Base-by-base conservation (phyloP, 352 stramenopile species). In the Globisporangium cystogenes region DNA sequence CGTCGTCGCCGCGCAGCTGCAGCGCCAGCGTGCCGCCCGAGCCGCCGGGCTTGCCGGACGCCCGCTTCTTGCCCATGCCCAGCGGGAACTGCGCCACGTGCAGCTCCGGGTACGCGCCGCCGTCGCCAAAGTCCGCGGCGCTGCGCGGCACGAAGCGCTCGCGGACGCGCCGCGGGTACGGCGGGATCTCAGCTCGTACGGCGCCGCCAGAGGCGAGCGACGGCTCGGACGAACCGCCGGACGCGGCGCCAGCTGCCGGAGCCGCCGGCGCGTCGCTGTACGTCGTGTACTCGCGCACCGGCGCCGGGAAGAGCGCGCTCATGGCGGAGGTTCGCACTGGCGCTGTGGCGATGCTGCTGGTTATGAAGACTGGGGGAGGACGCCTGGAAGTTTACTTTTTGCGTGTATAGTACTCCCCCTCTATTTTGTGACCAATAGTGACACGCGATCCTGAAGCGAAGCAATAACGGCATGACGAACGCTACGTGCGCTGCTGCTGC, bases 41-140 rank as follows among this genome's bases (percentile, higher is more conserved):
- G 5, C 39, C 21, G 6, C 37, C 39, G 21, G 44, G 51, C 2
- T 40, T 43, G 20, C 20, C 23, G 1, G 41, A 23, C 2, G 21
- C 31, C 62, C 95, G 85, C 53, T 89, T 88, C 45, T 90, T 90
- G 48, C 96, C 96, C 93, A 99, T 98, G 63, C 92, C 82, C 1
- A 97, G 68, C 10, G 96, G 96, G 65, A 98, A 99, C 73, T 99
- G 96, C 56, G 96, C 93, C 27, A 99, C 73, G 68, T 99, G 96
- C 55, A 99, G 97, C 84, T 99, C 97, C 0, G 97, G 97, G 67
- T 96, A 99, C 47, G 96, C 96, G 39, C 97, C 97, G 42, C 97
- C 97, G 70, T 99, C 96, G 36, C 95, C 96, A 76, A 98, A 99
- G 70, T 99, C 97, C 26, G 71, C 70, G 21, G 57, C 49, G 21